Percentiles rank a stretch among this genome's conserved stretches.
phyloP scores from a whole-genome alignment of 345 rosid genomes.

The Lumnitzera littorea region DNA sequence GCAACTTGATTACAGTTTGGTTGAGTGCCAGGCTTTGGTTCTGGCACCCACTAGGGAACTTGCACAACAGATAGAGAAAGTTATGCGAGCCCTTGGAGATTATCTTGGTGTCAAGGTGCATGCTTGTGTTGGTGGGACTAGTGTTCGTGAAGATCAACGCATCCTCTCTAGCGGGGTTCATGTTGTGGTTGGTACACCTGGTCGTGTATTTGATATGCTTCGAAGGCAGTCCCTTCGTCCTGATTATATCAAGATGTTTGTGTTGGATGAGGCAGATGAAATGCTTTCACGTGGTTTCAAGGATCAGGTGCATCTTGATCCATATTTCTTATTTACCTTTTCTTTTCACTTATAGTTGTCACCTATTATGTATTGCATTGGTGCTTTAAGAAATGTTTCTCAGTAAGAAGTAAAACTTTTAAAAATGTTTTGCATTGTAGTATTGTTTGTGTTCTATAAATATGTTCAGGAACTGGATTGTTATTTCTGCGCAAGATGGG shows the following conservation, averaged over 20 bases:
- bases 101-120: slow-evolving; percentile 76
- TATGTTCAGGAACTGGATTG: too few species aligned
- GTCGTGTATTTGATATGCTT: slow-evolving; percentile 81
- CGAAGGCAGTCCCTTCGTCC: slow-evolving; percentile 72
- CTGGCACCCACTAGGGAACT: slow-evolving; percentile 77
- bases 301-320: slow-evolving; percentile 52
- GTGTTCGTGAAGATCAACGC: slow-evolving; percentile 75
- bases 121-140: slow-evolving; percentile 85
- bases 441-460: too few species aligned
- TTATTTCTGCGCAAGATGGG: too few species aligned
- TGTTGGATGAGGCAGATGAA: slow-evolving; percentile 76
- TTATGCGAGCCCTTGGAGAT: slow-evolving; percentile 82
- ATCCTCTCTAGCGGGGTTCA: slow-evolving; percentile 72
- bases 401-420: too few species aligned
- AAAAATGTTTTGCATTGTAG: too few species aligned
- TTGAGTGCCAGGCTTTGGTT: slow-evolving; percentile 74
- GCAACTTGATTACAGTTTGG: slow-evolving; percentile 53
- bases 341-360: background rate
- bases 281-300: slow-evolving; percentile 87
- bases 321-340: background rate
- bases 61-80: slow-evolving; percentile 85
- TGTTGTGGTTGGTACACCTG: slow-evolving; percentile 83
- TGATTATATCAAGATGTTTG: slow-evolving; percentile 68
- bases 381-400: too few species aligned
- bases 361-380: too few species aligned